These are phyloP conservation scores for Russula foetens DNA, from an alignment of 768 basidiomycete species.

Conservation along the genomic window DNA sequence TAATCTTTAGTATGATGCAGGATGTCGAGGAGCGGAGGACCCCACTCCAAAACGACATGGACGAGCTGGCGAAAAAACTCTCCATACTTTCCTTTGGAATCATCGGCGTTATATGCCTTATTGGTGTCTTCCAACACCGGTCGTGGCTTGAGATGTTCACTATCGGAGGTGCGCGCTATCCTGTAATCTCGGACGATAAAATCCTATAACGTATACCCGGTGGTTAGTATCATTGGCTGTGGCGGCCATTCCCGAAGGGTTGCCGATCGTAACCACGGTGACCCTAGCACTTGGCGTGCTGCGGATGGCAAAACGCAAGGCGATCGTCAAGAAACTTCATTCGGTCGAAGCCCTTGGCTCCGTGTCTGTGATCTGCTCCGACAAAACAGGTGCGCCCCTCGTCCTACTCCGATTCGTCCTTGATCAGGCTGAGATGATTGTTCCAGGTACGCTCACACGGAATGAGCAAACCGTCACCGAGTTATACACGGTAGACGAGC, in stretches of 20 bases:
- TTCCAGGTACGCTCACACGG: slow-evolving; percentile 76
- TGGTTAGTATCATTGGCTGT: slow-evolving; percentile 86
- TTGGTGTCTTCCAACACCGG: slow-evolving; percentile 78
- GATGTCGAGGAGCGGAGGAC: slow-evolving; percentile 90
- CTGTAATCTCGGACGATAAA: not conserved
- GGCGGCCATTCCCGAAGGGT: slow-evolving; percentile 95
- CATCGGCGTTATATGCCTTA: slow-evolving; percentile 87
- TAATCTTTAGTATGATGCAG: slow-evolving; percentile 98
- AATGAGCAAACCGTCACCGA: slow-evolving; percentile 95
- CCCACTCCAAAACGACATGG: slow-evolving; percentile 90
- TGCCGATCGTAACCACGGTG: slow-evolving; percentile 96
- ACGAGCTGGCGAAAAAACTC: slow-evolving; percentile 89
- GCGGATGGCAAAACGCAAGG: slow-evolving; percentile 89
- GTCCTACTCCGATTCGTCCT: not conserved
- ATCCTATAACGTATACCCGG: slow-evolving; percentile 14
- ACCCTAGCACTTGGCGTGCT: slow-evolving; percentile 92
- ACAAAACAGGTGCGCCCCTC: slow-evolving; percentile 75
- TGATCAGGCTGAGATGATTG: not conserved
- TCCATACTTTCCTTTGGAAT: slow-evolving; percentile 89
- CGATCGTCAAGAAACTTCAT: slow-evolving; percentile 95
- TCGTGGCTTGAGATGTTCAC: slow-evolving; percentile 98
- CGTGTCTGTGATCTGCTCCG: slow-evolving; percentile 95
- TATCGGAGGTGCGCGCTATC: slow-evolving; percentile 72
- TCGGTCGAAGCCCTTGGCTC: slow-evolving; percentile 92
- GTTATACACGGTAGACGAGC: slow-evolving; percentile 82